Evolutionary conservation across 2,329 filamentous ascomycete species (phyloP).

Genomic region (Aspergillus oerlinghausenensis): DNA sequence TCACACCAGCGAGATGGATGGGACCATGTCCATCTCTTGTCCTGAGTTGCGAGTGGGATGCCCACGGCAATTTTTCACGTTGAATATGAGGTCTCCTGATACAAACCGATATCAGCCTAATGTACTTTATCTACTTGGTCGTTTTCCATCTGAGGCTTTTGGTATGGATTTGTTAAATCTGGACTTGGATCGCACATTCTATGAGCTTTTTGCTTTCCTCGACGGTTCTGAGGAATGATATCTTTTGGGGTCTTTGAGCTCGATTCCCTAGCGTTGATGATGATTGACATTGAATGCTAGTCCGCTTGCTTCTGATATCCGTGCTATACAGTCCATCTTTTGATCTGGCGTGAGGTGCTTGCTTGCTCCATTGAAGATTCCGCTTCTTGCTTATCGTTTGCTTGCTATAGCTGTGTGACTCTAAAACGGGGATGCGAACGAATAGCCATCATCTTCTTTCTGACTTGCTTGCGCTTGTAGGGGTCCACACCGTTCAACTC

Average conservation of each 20-base stretch:
- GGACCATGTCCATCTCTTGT: not conserved
- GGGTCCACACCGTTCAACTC: not conserved
- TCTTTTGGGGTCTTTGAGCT: slow-evolving; percentile 13
- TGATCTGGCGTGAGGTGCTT: slow-evolving; percentile 27
- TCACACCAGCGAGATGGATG: not conserved
- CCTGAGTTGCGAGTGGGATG: not conserved
- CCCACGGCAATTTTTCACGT: slow-evolving; percentile 1
- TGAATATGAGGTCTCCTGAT: slow-evolving; percentile 5
- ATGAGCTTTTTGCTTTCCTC: slow-evolving; percentile 8
- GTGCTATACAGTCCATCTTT: slow-evolving; percentile 27
- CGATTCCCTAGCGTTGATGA: slow-evolving; percentile 17
- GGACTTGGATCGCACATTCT: slow-evolving; percentile 6
- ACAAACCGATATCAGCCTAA: slow-evolving; percentile 20
- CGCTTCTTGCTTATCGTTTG: slow-evolving; percentile 13
- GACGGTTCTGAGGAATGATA: slow-evolving; percentile 5
- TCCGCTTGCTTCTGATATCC: slow-evolving; percentile 30
- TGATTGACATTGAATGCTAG: not conserved
- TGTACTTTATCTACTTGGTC: slow-evolving; percentile 28
- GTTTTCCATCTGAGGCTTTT: slow-evolving; percentile 13
- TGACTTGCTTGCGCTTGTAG: not conserved
- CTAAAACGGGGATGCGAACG: not conserved
- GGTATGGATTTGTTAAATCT: slow-evolving; percentile 1
- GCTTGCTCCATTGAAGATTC: slow-evolving; percentile 18
- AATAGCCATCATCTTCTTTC: not conserved
- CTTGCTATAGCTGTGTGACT: not conserved